Conservation (phyloP, 2,329 filamentous ascomycete genomes). For the Trichophyton schoenleinii region DNA sequence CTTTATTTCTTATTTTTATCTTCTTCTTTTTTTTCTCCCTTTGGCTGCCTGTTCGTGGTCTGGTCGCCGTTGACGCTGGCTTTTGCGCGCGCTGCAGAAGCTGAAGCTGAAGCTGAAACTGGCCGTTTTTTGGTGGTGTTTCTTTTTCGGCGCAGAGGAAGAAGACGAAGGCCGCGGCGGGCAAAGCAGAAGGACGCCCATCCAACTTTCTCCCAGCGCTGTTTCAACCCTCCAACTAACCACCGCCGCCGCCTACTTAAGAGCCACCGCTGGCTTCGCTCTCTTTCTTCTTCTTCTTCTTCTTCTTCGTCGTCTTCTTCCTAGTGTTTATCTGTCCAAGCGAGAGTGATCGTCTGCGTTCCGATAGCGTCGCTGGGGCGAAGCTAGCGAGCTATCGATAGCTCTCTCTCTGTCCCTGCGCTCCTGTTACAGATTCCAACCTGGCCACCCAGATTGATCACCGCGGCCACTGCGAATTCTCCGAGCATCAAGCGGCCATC, state of each 20-base stretch:
- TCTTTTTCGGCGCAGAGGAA: not conserved
- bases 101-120: too few species aligned
- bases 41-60: too few species aligned
- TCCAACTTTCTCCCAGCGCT: not conserved
- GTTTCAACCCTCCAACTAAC: too few species aligned
- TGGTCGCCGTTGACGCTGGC: not conserved
- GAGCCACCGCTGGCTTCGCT: not conserved
- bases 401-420: not conserved
- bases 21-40: too few species aligned
- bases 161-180: not conserved
- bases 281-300: not conserved
- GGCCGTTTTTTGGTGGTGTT: not conserved
- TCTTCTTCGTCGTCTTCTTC: not conserved
- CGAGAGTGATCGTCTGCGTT: not conserved
- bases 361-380: not conserved
- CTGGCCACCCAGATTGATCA: not conserved
- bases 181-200: not conserved
- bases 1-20: too few species aligned
- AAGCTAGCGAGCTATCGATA: constrained; percentile 1
- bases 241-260: not conserved
- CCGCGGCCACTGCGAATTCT: not conserved
- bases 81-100: too few species aligned
- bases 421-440: not conserved
- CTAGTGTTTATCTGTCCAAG: too few species aligned
- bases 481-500: not conserved